Conservation (phyloP, 768 basidiomycete genomes). For the Ramaria sp. region DNA sequence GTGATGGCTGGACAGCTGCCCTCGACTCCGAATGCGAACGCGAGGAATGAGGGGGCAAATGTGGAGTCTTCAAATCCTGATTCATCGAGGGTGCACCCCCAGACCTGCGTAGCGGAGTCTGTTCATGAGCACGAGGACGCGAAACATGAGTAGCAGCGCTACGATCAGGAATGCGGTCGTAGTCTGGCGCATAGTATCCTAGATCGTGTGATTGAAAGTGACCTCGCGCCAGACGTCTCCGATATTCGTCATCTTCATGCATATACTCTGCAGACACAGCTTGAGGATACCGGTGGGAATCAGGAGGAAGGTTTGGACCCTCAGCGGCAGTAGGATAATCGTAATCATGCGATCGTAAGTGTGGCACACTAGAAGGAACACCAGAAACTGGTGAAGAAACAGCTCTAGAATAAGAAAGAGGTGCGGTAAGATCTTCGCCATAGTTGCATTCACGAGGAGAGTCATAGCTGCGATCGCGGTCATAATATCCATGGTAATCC, state of each 20-base stretch:
- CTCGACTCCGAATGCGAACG: background rate
- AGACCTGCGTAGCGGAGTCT: background rate
- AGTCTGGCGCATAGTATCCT: constrained; percentile 2
- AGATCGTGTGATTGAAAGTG: background rate
- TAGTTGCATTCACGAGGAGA: background rate
- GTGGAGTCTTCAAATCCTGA: background rate
- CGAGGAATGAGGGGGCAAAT: background rate
- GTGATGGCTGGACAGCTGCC: no score
- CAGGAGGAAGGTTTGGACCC: background rate
- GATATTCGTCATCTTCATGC: background rate
- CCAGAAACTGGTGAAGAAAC: background rate
- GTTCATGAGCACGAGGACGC: background rate
- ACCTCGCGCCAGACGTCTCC: background rate
- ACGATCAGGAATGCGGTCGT: constrained; percentile 1
- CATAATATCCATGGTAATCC: background rate
- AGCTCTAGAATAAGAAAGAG: background rate
- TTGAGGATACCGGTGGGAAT: background rate
- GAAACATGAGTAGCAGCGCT: background rate
- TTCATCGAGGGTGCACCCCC: background rate
- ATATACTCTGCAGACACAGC: background rate
- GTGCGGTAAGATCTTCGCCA: background rate
- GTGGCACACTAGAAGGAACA: background rate
- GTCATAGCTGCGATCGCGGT: background rate
- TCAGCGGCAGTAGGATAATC: background rate
- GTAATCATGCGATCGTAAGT: background rate